phyloP scores from a whole-genome alignment of 169 alveolate genomes.

The Eimeria maxima region DNA sequence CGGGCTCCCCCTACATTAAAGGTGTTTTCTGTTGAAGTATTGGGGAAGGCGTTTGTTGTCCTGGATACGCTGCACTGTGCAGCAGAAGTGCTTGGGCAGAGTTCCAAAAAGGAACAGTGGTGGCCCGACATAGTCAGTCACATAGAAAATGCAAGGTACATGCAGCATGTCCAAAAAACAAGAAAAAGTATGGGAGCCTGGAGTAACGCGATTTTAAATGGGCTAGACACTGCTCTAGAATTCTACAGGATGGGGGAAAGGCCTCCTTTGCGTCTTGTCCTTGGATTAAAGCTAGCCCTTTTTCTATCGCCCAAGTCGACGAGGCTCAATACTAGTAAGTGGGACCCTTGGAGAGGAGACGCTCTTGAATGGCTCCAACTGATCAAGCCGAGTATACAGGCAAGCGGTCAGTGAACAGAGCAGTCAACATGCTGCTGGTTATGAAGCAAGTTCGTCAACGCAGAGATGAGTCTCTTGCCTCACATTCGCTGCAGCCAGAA shows the following conservation, averaged over 20 bases:
- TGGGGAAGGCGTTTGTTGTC: background rate
- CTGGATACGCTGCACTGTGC: slow-evolving; percentile 39
- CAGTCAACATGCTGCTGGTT: background rate
- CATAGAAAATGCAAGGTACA: background rate
- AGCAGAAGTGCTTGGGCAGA: background rate
- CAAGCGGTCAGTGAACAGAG: background rate
- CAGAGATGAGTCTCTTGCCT: background rate
- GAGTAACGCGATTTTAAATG: background rate
- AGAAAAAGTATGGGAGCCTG: background rate
- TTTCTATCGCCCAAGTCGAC: background rate
- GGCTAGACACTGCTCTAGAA: background rate
- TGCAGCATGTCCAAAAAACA: too few relatives aligned
- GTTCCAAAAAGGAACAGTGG: background rate
- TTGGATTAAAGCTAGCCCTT: background rate
- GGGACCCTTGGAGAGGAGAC: slow-evolving; percentile 20
- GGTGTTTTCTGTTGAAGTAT: too few relatives aligned
- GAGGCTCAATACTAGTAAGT: background rate
- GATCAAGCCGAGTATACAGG: background rate
- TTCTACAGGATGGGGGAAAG: background rate
- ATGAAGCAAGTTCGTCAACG: background rate
- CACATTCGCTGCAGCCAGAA: background rate
- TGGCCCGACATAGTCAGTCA: background rate
- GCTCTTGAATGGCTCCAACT: background rate
- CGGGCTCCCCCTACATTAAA: background rate
- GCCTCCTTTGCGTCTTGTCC: background rate